Evolutionary conservation across 495 filamentous ascomycete genomes (phyloP).

Genomic region (Xanthoparmelia taractica): DNA sequence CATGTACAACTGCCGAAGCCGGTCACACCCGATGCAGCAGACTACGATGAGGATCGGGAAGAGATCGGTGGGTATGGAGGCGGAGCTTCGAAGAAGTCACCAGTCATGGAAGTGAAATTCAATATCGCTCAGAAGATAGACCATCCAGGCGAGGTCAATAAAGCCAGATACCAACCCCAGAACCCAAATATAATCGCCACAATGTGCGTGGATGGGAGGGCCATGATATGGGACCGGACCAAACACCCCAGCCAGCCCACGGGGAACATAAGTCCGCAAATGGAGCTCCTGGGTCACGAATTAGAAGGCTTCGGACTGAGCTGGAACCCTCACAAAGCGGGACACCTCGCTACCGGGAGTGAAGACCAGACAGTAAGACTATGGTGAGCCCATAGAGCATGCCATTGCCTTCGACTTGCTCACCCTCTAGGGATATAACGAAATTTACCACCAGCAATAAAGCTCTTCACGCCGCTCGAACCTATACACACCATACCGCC

Average conservation of each 20-base stretch:
- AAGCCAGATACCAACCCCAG: slow-evolving; percentile 93
- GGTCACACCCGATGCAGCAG: slow-evolving; percentile 59
- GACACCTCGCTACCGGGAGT: slow-evolving; percentile 79
- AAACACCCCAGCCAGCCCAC: slow-evolving; percentile 75
- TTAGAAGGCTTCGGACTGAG: slow-evolving; percentile 89
- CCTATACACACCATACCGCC: slow-evolving; percentile 79
- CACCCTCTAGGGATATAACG: slow-evolving; percentile 62
- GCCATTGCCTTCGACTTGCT: slow-evolving; percentile 8
- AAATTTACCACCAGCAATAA: slow-evolving; percentile 61
- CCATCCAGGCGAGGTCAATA: slow-evolving; percentile 96
- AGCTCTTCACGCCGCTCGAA: slow-evolving; percentile 57
- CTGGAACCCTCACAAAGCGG: slow-evolving; percentile 81
- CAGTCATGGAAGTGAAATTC: slow-evolving; percentile 67
- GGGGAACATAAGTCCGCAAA: slow-evolving; percentile 66
- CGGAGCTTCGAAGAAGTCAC: slow-evolving; percentile 52
- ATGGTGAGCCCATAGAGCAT: slow-evolving; percentile 49
- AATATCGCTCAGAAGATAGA: slow-evolving; percentile 91
- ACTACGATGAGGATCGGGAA: slow-evolving; percentile 85
- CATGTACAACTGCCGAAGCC: slow-evolving; percentile 83
- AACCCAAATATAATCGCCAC: slow-evolving; percentile 97
- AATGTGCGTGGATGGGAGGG: slow-evolving; percentile 76
- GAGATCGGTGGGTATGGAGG: slow-evolving; percentile 87
- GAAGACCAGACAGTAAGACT: slow-evolving; percentile 85
- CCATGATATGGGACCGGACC: slow-evolving; percentile 90
- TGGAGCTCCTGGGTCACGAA: slow-evolving; percentile 77